Conservation (phyloP, 1,284 basidiomycete species). For the Cryptococcus neoformans region DNA sequence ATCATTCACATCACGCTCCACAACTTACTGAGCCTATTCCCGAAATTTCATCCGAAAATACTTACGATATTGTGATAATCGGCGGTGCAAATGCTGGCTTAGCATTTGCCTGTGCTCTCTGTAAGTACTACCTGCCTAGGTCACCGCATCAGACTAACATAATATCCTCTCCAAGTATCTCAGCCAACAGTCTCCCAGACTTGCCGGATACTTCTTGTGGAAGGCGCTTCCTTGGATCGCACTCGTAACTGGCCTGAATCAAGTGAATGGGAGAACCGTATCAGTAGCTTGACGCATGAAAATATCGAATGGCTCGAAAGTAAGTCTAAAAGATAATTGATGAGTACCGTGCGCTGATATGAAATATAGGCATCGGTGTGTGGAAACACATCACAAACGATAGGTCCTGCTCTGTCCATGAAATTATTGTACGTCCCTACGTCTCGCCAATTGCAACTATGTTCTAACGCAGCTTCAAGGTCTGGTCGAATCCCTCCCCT, state of each 20-base stretch:
- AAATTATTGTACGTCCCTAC: slow-evolving; percentile 69
- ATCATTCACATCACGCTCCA: background rate
- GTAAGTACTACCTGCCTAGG: slow-evolving; percentile 52
- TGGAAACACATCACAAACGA: slow-evolving; percentile 73
- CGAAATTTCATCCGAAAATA: slow-evolving; percentile 28
- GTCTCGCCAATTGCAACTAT: background rate
- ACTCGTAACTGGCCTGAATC: slow-evolving; percentile 64
- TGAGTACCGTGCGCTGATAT: background rate
- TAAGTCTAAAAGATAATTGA: slow-evolving; percentile 44
- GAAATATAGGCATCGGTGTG: slow-evolving; percentile 68
- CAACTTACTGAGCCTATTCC: slow-evolving; percentile 4
- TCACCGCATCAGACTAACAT: background rate
- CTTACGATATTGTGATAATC: slow-evolving; percentile 82
- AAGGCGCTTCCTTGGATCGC: slow-evolving; percentile 70
- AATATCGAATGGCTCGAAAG: slow-evolving; percentile 75
- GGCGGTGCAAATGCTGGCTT: slow-evolving; percentile 92
- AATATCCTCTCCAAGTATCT: slow-evolving; percentile 52
- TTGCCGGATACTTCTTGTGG: slow-evolving; percentile 67
- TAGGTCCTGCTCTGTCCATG: slow-evolving; percentile 69
- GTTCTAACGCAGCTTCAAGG: slow-evolving; percentile 51
- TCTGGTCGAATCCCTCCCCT: slow-evolving; percentile 63
- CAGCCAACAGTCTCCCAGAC: slow-evolving; percentile 55
- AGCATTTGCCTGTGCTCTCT: slow-evolving; percentile 79
- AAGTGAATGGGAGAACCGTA: slow-evolving; percentile 75
- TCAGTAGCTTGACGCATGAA: slow-evolving; percentile 80